Conservation (phyloP, 306 rosid genomes). For the Canavalia ensiformis region DNA sequence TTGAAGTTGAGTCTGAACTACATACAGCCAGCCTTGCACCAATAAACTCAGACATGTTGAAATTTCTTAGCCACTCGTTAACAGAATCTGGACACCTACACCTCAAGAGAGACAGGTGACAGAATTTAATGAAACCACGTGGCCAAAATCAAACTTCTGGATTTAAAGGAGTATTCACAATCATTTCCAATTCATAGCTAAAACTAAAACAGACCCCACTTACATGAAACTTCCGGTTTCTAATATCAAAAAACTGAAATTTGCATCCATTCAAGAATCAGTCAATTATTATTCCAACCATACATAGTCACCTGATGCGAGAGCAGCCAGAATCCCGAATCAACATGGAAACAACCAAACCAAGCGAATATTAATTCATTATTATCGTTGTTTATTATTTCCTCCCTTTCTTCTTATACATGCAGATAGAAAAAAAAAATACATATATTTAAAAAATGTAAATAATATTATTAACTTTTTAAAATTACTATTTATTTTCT, state of each 20-base stretch:
- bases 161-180: neutral
- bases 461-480: too few relatives aligned
- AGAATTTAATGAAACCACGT: constrained; percentile 43
- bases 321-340: constrained; percentile 44
- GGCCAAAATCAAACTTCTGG: constrained; percentile 21
- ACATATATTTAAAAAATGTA: too few relatives aligned
- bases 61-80: constrained; percentile 24
- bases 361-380: too few relatives aligned
- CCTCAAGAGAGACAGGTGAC: neutral
- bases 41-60: neutral
- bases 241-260: constrained; percentile 38
- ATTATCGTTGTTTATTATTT: too few relatives aligned
- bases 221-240: constrained; percentile 40
- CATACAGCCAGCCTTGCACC: neutral
- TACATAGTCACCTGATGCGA: constrained; percentile 48
- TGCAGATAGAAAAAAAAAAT: too few relatives aligned
- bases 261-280: constrained; percentile 43
- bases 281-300: neutral
- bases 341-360: constrained; percentile 30
- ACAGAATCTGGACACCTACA: neutral
- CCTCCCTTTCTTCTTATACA: too few relatives aligned
- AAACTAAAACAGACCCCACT: constrained; percentile 30
- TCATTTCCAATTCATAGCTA: constrained; percentile 27
- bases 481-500: too few relatives aligned
- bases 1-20: constrained; percentile 19